Base-by-base conservation (phyloP, 768 basidiomycete species). In the Trichaptum fuscoviolaceum region DNA sequence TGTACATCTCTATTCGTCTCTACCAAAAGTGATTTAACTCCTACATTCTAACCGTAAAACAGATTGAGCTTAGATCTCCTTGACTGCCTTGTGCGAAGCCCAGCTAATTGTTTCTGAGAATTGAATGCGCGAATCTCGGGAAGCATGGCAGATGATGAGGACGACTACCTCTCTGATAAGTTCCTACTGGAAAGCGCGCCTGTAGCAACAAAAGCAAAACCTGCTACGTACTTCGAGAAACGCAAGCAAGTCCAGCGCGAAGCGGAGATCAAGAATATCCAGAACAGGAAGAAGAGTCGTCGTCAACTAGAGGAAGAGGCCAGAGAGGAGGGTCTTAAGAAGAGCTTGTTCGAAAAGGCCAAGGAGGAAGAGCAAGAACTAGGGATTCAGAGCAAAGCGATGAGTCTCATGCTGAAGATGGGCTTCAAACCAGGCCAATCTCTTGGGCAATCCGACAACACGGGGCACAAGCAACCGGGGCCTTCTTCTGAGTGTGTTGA, bases 371-470 rank as follows among this genome's bases (percentile, higher is more conserved):
- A 85, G 68, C 82, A 82, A 67, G 79, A 77, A 23, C 70, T 74
- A 59, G 87, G 84, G 7, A 72, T 80, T 24, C 77, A 79, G 57
- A 93, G 85, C 79, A 95, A 93, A 74, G 93, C 93, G 8, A 79
- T 95, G 64, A 83, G 85, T 18, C 94, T 95, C 80, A 95, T 95
- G 93, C 87, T 91, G 84, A 94, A 91, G 78, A 95, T 95, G 93
- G 93, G 93, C 0, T 95, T 92, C 80, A 90, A 89, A 77, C 87
- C 91, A 1, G 93, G 93, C 18, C 87, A 93, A 74, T 82, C 91
- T 17, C 81, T 95, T 30, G 92, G 93, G 20, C 81, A 77, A 72
- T 64, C 74, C 9, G 77, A 78, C 24, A 70, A 73, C 25, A 71
- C 70, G 17, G 66, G 64, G 65, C 64, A 64, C 7, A 69, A 64